A percentile compares a stretch with the other conserved stretches of the same genome.
phyloP scores from a whole-genome alignment of 2,329 filamentous ascomycete genomes.

The Cercospora berteroae region DNA sequence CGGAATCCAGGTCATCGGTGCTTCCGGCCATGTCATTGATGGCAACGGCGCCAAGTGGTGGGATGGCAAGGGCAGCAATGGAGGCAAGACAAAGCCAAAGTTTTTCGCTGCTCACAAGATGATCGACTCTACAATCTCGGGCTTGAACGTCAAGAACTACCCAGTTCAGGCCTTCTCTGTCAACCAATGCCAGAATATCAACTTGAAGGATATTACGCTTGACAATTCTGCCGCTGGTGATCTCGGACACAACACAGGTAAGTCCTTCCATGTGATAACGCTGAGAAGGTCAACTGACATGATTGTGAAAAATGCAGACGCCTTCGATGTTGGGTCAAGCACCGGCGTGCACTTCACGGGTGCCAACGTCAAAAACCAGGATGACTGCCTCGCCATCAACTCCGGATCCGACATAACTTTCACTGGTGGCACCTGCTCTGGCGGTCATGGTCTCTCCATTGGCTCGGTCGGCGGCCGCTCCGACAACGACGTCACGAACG shows the following conservation, averaged over 20 bases:
- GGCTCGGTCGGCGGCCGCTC: slow-evolving; percentile 52
- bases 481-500: slow-evolving; percentile 54
- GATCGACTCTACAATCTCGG: slow-evolving; percentile 40
- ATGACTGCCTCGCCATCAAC: slow-evolving; percentile 37
- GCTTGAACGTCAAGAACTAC: slow-evolving; percentile 44
- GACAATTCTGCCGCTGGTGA: slow-evolving; percentile 43
- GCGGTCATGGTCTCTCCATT: slow-evolving; percentile 30
- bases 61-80: slow-evolving; percentile 49
- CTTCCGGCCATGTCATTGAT: slow-evolving; percentile 54
- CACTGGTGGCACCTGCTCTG: slow-evolving; percentile 28
- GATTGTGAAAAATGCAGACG: slow-evolving; percentile 26
- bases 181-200: slow-evolving; percentile 36
- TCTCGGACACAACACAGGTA: slow-evolving; percentile 39
- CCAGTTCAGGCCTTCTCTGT: slow-evolving; percentile 44
- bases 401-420: slow-evolving; percentile 33
- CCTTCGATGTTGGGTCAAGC: slow-evolving; percentile 38
- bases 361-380: slow-evolving; percentile 36
- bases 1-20: slow-evolving; percentile 54
- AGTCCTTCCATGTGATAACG: not conserved
- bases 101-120: slow-evolving; percentile 44
- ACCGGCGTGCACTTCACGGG: slow-evolving; percentile 33
- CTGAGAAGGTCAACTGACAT: not conserved
- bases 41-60: slow-evolving; percentile 45
- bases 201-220: slow-evolving; percentile 41
- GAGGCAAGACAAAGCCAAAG: slow-evolving; percentile 44